Conservation (phyloP, 2,329 filamentous ascomycete species). For the Coleophoma cylindrospora region DNA sequence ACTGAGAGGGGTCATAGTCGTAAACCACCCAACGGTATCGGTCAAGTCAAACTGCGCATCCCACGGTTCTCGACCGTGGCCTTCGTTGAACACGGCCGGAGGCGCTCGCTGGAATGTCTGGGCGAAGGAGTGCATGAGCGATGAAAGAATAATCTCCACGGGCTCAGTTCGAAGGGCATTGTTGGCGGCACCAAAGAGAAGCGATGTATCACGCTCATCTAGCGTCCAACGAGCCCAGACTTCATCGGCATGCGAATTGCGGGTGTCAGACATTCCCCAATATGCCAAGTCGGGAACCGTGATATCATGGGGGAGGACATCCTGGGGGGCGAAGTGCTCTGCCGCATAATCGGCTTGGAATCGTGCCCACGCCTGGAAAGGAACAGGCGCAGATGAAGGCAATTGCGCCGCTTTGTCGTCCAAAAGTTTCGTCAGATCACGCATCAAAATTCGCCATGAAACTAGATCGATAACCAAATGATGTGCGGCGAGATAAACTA, state of each 20-base stretch:
- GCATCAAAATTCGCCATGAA: background rate
- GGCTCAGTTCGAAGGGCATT: background rate
- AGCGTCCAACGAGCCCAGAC: background rate
- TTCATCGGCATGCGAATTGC: background rate
- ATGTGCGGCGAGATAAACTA: background rate
- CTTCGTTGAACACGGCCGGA: background rate
- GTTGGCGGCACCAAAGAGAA: background rate
- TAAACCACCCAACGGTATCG: background rate
- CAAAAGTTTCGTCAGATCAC: background rate
- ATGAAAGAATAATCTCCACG: background rate
- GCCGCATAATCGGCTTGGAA: slow-evolving; percentile 17
- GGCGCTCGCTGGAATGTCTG: background rate
- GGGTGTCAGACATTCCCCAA: slow-evolving; percentile 28
- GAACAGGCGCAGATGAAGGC: background rate
- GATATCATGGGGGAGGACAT: slow-evolving; percentile 22
- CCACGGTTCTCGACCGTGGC: background rate
- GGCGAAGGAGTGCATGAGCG: background rate
- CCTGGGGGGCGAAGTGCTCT: slow-evolving; percentile 14
- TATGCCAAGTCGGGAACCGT: slow-evolving; percentile 25
- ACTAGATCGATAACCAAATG: background rate
- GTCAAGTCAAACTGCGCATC: background rate
- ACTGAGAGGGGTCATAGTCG: background rate
- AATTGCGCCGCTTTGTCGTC: background rate
- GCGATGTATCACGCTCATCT: background rate
- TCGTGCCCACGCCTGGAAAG: background rate